Evolutionary conservation across 345 rosid species (phyloP), one percentile per base, ranked within the genome.

Genomic region (Cardamine chenopodiifolia): DNA sequence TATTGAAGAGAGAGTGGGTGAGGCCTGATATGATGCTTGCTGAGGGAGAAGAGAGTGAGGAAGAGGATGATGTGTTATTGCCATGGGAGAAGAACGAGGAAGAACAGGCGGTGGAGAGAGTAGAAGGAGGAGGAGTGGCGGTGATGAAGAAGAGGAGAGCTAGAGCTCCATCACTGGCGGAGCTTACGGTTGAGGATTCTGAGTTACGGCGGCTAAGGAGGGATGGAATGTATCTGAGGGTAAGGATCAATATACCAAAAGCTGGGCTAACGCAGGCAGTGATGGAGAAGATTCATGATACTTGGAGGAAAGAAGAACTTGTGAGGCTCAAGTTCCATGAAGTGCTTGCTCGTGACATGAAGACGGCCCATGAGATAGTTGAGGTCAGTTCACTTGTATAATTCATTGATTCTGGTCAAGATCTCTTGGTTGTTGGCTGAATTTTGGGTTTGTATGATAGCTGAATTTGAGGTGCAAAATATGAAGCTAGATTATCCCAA

Each of bases 251-350:
- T 75, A 81, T 96, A 4, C 96, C 98, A 0, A 96, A 92, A 64
- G 98, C 99, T 4, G 99, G 99, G 60, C 70, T 92, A 18, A 96
- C 99, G 8, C 83, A 87, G 74, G 88, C 83, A 0, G 89, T 96
- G 56, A 57, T 92, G 83, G 89, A 89, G 82, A 92, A 89, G 80
- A 90, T 96, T 83, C 88, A 96, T 80, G 96, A 89, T 75, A 85
- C 78, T 18, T 96, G 99, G 99, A 88, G 97, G 81, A 96, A 90
- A 79, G 90, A 88, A 67, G 99, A 96, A 82, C 81, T 96, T 35
- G 97, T 88, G 39, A 86, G 95, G 84, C 89, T 96, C 23, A 96
- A 90, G 88, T 96, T 96, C 76, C 98, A 96, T 17, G 99, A 96
- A 78, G 85, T 84, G 34, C 96, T 96, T 13, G 98, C 98, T 12